Conservation (phyloP, 192 early-diverging fungal genomes). For the Entomortierella chlamydospora region DNA sequence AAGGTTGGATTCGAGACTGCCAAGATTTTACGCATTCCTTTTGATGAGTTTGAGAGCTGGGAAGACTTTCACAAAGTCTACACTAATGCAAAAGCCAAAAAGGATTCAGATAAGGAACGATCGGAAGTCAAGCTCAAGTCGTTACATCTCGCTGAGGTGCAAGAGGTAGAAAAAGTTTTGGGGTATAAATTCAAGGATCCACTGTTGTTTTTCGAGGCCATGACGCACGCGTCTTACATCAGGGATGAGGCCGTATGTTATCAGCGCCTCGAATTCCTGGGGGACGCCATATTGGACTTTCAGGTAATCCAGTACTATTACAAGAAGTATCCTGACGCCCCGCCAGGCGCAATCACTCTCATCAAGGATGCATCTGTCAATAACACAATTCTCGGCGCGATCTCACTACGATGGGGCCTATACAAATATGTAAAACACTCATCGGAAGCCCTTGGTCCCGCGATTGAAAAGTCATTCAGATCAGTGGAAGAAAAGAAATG, state of each 20-base stretch:
- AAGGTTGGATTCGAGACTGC: conserved; percentile 65
- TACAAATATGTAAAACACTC: conserved; percentile 76
- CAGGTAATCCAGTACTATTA: conserved; percentile 81
- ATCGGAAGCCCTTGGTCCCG: conserved; percentile 63
- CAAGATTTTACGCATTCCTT: conserved; percentile 66
- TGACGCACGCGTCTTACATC: conserved; percentile 85
- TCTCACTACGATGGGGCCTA: conserved; percentile 73
- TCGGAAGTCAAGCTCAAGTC: not conserved
- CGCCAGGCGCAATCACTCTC: conserved; percentile 84
- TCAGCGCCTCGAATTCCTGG: conserved; percentile 92
- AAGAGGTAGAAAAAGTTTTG: conserved; percentile 52
- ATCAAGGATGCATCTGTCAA: conserved; percentile 89
- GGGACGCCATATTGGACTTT: conserved; percentile 86
- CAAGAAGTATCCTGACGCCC: conserved; percentile 69
- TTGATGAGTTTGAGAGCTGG: conserved; percentile 67
- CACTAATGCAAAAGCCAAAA: not conserved
- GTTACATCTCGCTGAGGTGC: not conserved
- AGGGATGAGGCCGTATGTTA: conserved; percentile 72
- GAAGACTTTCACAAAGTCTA: conserved; percentile 57
- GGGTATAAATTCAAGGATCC: conserved; percentile 80
- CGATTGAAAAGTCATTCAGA: conserved; percentile 66
- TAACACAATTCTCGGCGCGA: conserved; percentile 84
- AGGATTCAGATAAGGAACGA: not conserved
- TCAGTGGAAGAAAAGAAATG: conserved; percentile 61
- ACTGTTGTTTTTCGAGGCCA: conserved; percentile 76